Conservation (phyloP, 176 grass and related monocot species). For the Triticum turgidum region DNA sequence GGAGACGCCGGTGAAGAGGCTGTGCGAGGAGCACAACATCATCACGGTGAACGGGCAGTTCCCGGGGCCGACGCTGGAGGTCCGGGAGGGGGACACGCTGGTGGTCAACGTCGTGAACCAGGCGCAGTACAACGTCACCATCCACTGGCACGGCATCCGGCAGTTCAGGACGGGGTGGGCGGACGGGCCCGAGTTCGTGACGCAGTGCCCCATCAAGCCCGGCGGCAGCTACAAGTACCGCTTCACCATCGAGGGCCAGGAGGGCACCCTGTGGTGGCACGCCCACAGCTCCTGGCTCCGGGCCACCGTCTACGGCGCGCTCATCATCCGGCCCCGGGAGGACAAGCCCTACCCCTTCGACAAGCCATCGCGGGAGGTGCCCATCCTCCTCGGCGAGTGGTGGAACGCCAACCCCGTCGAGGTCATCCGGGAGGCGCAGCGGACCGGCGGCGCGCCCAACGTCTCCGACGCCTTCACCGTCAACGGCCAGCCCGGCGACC, state of each 20-base stretch:
- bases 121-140: slow-evolving; percentile 63
- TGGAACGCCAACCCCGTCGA: slow-evolving; percentile 77
- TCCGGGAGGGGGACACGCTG: slow-evolving; percentile 74
- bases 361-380: slow-evolving; percentile 57
- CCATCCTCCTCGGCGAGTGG: slow-evolving; percentile 74
- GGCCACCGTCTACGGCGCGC: slow-evolving; percentile 74
- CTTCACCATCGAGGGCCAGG: slow-evolving; percentile 66
- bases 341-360: slow-evolving; percentile 56
- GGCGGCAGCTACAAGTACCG: slow-evolving; percentile 73
- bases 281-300: slow-evolving; percentile 88
- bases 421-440: slow-evolving; percentile 60
- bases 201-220: slow-evolving; percentile 75
- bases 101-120: slow-evolving; percentile 61
- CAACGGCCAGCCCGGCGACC: slow-evolving; percentile 85
- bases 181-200: slow-evolving; percentile 78
- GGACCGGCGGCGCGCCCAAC: slow-evolving; percentile 61
- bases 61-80: slow-evolving; percentile 82
- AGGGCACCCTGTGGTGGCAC: slow-evolving; percentile 93
- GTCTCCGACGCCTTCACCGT: slow-evolving; percentile 83
- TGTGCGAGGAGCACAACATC: slow-evolving; percentile 71
- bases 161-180: slow-evolving; percentile 77
- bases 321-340: slow-evolving; percentile 60
- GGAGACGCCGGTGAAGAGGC: slow-evolving; percentile 87
- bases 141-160: slow-evolving; percentile 80
- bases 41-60: slow-evolving; percentile 85